Evolutionary conservation across 2,329 filamentous ascomycete species (phyloP).

Genomic region (Orbilia ellipsospora): DNA sequence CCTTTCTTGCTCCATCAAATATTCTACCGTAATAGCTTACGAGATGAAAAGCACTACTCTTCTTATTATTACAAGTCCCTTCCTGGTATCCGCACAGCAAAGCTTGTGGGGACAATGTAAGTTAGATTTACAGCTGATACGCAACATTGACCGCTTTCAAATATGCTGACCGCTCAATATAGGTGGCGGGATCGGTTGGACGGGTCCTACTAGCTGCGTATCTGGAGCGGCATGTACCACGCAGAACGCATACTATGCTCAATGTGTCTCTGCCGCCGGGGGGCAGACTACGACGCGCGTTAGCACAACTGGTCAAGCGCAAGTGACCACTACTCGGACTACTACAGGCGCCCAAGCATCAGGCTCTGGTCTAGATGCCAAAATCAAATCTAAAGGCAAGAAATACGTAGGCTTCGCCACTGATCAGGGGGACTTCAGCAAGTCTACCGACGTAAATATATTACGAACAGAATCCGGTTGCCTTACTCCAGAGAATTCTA

Average conservation of each 20-base stretch:
- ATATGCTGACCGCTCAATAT: not conserved
- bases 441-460: slow-evolving; percentile 67
- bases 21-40: not conserved
- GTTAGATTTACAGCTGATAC: slow-evolving; percentile 38
- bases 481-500: slow-evolving; percentile 75
- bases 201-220: slow-evolving; percentile 56
- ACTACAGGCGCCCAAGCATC: slow-evolving; percentile 14
- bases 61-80: not conserved
- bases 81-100: slow-evolving; percentile 52
- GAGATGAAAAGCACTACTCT: slow-evolving; percentile 2
- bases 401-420: slow-evolving; percentile 71
- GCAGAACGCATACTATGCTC: slow-evolving; percentile 57
- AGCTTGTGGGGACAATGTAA: slow-evolving; percentile 58
- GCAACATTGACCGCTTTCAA: not conserved
- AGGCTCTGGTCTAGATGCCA: slow-evolving; percentile 41
- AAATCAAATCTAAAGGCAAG: slow-evolving; percentile 55
- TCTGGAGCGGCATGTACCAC: slow-evolving; percentile 55
- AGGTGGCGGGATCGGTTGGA: slow-evolving; percentile 63
- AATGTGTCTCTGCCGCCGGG: slow-evolving; percentile 56
- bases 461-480: slow-evolving; percentile 73
- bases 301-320: not conserved
- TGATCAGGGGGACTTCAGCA: slow-evolving; percentile 67
- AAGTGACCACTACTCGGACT: not conserved
- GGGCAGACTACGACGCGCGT: slow-evolving; percentile 4
- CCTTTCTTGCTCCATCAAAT: too few relatives aligned